phyloP scores from a whole-genome alignment of 768 basidiomycete genomes.

The Mycena amicta region DNA sequence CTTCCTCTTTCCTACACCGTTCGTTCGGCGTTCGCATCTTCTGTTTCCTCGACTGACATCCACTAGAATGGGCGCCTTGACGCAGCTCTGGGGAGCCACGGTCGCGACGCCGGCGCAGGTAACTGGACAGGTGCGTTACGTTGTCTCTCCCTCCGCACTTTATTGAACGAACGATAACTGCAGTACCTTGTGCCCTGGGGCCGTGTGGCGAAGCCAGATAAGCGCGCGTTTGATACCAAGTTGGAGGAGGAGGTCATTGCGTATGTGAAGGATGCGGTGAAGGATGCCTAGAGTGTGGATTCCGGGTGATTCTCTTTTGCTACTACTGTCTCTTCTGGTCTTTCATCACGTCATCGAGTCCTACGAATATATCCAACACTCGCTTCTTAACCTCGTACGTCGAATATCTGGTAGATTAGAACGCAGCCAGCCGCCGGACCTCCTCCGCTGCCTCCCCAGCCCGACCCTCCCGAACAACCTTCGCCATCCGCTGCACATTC shows the following conservation, averaged over 20 bases:
- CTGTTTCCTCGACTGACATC: background rate
- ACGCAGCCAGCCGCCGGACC: no score
- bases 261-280: slow-evolving; percentile 12
- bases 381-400: no score
- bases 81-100: slow-evolving; percentile 18
- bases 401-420: no score
- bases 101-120: slow-evolving; percentile 11
- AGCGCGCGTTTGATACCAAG: slow-evolving; percentile 28
- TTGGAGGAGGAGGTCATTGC: slow-evolving; percentile 37
- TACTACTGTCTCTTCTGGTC: no score
- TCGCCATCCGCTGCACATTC: no score
- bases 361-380: no score
- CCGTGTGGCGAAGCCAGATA: slow-evolving; percentile 28
- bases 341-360: no score
- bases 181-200: slow-evolving; percentile 43
- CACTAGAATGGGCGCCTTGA: slow-evolving; percentile 11
- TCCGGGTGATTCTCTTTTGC: no score
- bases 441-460: no score
- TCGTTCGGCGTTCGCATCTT: background rate
- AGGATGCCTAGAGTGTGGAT: no score
- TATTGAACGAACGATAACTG: background rate
- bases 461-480: no score
- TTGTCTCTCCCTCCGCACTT: background rate
- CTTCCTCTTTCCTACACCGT: slow-evolving; percentile 6
- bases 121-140: slow-evolving; percentile 7